phyloP scores from a whole-genome alignment of 2,329 filamentous ascomycete genomes.

The Eutypa lata region DNA sequence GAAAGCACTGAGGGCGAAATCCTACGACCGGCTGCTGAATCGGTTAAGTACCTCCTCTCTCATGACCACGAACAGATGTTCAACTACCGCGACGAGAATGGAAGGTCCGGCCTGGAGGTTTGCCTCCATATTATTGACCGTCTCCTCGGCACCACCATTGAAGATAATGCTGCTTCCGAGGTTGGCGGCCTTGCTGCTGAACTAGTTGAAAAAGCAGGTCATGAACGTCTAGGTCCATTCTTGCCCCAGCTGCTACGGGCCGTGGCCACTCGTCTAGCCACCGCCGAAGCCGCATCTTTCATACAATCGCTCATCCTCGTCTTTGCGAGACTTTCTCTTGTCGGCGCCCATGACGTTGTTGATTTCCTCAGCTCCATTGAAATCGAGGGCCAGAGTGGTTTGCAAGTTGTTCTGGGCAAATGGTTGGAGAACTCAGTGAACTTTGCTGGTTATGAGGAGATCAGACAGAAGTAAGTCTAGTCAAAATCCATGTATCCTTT shows the following conservation, averaged over 20 bases:
- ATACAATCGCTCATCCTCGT: conserved; percentile 96
- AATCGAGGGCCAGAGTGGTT: conserved; percentile 75
- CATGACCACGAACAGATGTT: conserved; percentile 91
- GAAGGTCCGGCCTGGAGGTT: conserved; percentile 82
- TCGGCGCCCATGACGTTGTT: conserved; percentile 83
- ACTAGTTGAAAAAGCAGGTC: conserved; percentile 90
- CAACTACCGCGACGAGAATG: conserved; percentile 75
- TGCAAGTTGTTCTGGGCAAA: conserved; percentile 85
- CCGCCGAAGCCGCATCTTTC: conserved; percentile 80
- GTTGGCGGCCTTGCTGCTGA: conserved; percentile 92
- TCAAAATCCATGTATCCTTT: background rate
- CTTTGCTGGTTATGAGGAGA: conserved; percentile 98
- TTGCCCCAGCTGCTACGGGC: conserved; percentile 84
- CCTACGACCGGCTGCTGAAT: conserved; percentile 79
- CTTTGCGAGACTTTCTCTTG: conserved; percentile 84
- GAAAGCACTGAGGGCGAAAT: conserved; percentile 84
- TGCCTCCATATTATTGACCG: conserved; percentile 90
- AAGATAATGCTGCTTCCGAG: conserved; percentile 92
- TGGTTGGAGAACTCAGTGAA: conserved; percentile 97
- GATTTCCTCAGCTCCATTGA: conserved; percentile 85
- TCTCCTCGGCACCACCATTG: conserved; percentile 76
- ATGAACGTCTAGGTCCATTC: conserved; percentile 86
- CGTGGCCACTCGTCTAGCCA: conserved; percentile 79
- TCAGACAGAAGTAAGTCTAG: conserved; percentile 81
- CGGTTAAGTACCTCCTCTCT: conserved; percentile 83